These are phyloP conservation scores for Trypanosoma mega DNA, from an alignment of 208 protist species.

Conservation along the genomic window DNA sequence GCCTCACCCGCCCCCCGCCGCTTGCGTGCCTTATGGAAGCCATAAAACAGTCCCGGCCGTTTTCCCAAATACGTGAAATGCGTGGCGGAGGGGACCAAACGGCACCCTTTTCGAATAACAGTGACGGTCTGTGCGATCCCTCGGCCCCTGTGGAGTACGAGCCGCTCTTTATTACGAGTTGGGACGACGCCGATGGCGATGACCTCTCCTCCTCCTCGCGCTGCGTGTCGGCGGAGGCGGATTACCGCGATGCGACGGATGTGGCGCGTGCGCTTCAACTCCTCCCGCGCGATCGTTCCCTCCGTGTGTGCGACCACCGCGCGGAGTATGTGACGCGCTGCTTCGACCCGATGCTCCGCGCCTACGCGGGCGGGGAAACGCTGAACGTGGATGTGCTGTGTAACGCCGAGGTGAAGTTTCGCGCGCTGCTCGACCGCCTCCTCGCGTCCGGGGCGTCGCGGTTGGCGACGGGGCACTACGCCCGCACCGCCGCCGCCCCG, in stretches of 20 bases:
- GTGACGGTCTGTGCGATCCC: slow-evolving; percentile 1
- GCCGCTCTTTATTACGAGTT: slow-evolving; percentile 70
- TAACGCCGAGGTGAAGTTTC: slow-evolving; percentile 77
- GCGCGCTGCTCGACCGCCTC: slow-evolving; percentile 36
- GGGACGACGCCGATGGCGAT: slow-evolving; percentile 45
- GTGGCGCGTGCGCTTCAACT: slow-evolving; percentile 49
- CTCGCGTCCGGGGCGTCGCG: slow-evolving; percentile 8
- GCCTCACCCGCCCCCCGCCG: slow-evolving; percentile 9
- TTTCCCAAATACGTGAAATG: slow-evolving; percentile 21
- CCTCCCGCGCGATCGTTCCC: slow-evolving; percentile 14
- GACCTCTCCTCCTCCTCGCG: slow-evolving; percentile 25
- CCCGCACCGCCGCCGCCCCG: slow-evolving; percentile 36
- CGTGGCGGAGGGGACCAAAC: background rate
- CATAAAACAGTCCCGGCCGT: slow-evolving; percentile 25
- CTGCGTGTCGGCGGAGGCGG: slow-evolving; percentile 44
- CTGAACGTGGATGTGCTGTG: slow-evolving; percentile 87
- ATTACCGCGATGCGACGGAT: slow-evolving; percentile 67
- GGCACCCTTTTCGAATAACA: too few species aligned
- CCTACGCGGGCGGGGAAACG: slow-evolving; percentile 58
- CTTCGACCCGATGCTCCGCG: slow-evolving; percentile 72
- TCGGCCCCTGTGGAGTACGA: slow-evolving; percentile 27
- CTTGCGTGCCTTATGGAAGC: slow-evolving; percentile 24
- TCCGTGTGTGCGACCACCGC: slow-evolving; percentile 45
- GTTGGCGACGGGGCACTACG: slow-evolving; percentile 83
- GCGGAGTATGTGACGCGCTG: slow-evolving; percentile 55